phyloP scores from a whole-genome alignment of 2,329 filamentous ascomycete genomes.

The Cytospora paraplurivora region DNA sequence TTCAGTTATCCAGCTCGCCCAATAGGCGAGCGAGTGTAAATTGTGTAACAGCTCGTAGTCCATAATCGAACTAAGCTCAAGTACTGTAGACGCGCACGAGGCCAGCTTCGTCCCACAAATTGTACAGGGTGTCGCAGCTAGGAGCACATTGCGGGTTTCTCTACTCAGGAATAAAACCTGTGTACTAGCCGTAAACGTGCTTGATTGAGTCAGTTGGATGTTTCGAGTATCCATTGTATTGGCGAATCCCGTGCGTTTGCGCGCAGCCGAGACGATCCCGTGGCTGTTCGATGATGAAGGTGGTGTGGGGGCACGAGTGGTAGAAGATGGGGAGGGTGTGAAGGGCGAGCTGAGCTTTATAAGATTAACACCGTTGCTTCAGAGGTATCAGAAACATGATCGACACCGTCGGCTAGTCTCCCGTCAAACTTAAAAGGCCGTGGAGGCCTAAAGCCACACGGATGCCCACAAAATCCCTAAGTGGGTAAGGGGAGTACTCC shows the following conservation, averaged over 20 bases:
- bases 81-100: not conserved
- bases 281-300: not conserved
- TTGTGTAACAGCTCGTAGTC: not conserved
- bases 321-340: slow-evolving; percentile 1
- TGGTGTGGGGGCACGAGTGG: not conserved
- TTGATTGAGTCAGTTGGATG: not conserved
- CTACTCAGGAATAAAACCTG: not conserved
- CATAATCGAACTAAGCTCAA: not conserved
- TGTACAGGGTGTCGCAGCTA: not conserved
- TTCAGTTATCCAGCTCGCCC: not conserved
- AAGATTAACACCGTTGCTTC: too few species aligned
- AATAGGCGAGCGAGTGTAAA: not conserved
- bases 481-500: not conserved
- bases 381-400: not conserved
- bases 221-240: not conserved
- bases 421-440: not conserved
- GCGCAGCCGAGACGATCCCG: slow-evolving; percentile 1
- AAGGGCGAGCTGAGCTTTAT: not conserved
- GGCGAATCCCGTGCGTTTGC: not conserved
- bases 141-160: not conserved
- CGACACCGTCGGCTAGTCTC: not conserved
- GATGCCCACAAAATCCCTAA: not conserved
- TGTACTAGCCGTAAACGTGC: not conserved
- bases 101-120: not conserved
- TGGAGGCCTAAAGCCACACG: not conserved